These are phyloP conservation scores for Syzygium jambos DNA, from an alignment of 345 rosid genomes.

Conservation along the genomic window DNA sequence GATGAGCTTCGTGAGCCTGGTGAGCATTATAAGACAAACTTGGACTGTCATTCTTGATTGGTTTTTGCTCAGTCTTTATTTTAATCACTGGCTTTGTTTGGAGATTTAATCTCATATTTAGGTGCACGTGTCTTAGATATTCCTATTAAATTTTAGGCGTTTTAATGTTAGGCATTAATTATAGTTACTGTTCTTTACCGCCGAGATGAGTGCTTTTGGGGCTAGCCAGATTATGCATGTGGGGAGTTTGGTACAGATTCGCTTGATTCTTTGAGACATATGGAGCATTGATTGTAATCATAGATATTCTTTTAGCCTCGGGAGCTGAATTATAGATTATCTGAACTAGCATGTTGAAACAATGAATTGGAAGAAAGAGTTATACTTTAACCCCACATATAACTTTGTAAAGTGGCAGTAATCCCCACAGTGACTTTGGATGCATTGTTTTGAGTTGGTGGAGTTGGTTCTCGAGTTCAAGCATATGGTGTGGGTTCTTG, in stretches of 20 bases:
- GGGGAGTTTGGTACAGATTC: background rate
- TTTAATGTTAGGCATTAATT: background rate
- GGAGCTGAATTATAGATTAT: background rate
- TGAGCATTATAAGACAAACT: slow-evolving; percentile 4
- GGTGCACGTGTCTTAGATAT: background rate
- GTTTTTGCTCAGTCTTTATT: background rate
- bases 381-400: background rate
- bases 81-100: background rate
- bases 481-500: background rate
- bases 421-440: background rate
- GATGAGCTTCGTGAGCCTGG: slow-evolving; percentile 67
- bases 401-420: background rate
- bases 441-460: background rate
- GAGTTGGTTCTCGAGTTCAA: background rate
- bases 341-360: background rate
- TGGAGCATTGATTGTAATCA: background rate
- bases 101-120: background rate
- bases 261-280: background rate
- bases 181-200: background rate
- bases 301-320: background rate
- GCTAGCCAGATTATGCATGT: background rate
- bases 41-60: background rate
- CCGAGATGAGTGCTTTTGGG: background rate
- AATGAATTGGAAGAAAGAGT: background rate
- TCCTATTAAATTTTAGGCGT: background rate